Evolutionary conservation across 768 basidiomycete genomes (phyloP).

Genomic region (Dictyophora rubrovolvata): DNA sequence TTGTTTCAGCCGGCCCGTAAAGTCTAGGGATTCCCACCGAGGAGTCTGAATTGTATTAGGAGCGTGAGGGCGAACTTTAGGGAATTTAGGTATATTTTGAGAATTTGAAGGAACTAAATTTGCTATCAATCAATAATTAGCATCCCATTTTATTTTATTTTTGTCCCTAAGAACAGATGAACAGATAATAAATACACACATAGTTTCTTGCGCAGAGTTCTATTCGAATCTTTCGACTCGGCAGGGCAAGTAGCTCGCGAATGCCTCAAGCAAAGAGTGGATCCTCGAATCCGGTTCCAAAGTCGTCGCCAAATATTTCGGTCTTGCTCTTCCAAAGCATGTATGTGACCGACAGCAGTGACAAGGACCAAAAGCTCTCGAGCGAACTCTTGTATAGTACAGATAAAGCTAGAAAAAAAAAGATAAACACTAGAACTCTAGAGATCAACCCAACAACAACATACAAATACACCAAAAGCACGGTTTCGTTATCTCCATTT

Average conservation of each 20-base stretch:
- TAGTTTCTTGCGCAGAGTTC: conserved; percentile 10
- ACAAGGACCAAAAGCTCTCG: conserved; percentile 72
- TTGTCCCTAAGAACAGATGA: neutral
- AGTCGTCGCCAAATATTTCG: conserved; percentile 21
- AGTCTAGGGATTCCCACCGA: conserved; percentile 44
- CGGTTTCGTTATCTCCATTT: conserved; percentile 59
- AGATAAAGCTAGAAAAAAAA: conserved; percentile 66
- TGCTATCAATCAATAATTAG: neutral
- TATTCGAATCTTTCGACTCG: neutral
- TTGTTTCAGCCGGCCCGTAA: conserved; percentile 55
- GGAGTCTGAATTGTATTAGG: conserved; percentile 83
- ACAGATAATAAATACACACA: conserved; percentile 8
- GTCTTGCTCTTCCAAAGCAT: conserved; percentile 48
- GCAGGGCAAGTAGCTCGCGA: neutral
- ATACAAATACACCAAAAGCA: conserved; percentile 89
- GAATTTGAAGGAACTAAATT: neutral
- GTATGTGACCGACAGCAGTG: conserved; percentile 75
- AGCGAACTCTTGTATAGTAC: conserved; percentile 91
- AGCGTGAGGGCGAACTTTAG: conserved; percentile 72
- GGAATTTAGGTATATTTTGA: conserved; percentile 38
- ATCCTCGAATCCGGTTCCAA: conserved; percentile 26
- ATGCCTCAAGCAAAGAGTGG: neutral
- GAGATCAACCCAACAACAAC: conserved; percentile 24
- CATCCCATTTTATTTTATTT: too few species aligned
- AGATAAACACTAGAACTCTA: neutral